Evolutionary conservation across 2,329 filamentous ascomycete species (phyloP), one percentile per base, ranked within the genome.

Genomic region (Colletotrichum trifolii): DNA sequence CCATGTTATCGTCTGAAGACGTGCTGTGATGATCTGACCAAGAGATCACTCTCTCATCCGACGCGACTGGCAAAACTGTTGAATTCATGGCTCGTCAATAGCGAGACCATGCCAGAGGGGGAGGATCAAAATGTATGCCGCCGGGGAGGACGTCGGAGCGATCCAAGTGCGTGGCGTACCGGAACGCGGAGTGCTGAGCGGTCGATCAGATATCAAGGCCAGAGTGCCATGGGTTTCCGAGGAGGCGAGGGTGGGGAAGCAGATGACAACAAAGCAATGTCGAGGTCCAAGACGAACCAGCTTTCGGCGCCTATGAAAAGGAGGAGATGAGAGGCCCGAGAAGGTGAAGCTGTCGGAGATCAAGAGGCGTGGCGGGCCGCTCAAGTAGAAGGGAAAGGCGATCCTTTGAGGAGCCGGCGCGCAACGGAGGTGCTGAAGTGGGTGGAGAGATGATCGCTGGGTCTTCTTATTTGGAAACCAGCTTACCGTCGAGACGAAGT

Each of bases 81-180:
- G 71, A 76, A 69, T 85, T 78, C 83, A 85, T 85, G 71, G 74
- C 76, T 79, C 77, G 77, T 79, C 72, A 77, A 70, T 79, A 76
- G 73, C 76, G 74, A 76, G 71, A 73, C 75, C 79, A 82, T 81
- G 72, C 77, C 79, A 74, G 25, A 69, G 65, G 66, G 59, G 67
- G 66, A 54, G 34, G 43, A 35, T 43, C 63, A 57, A 53, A 53
- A 57, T 33, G 12, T n/a, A 38, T 10, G 60, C 15, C 33, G 38
- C n/a, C 47, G 34, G 35, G 33, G 39, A n/a, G 35, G 17, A 13
- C 15, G 39, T 54, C 47, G 49, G n/a, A 25, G 40, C 42, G 25
- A 25, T 25, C 25, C 25, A 36, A 42, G 45, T 45, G 48, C 38
- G 47, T 11, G 38, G 10, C 17, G 64, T 49, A 48, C 60, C 49